Percentiles rank a stretch among this genome's conserved stretches.
These are phyloP conservation scores for Sphaerostilbella broomeana DNA, from an alignment of 2,329 filamentous ascomycete genomes.

Conservation along the genomic window DNA sequence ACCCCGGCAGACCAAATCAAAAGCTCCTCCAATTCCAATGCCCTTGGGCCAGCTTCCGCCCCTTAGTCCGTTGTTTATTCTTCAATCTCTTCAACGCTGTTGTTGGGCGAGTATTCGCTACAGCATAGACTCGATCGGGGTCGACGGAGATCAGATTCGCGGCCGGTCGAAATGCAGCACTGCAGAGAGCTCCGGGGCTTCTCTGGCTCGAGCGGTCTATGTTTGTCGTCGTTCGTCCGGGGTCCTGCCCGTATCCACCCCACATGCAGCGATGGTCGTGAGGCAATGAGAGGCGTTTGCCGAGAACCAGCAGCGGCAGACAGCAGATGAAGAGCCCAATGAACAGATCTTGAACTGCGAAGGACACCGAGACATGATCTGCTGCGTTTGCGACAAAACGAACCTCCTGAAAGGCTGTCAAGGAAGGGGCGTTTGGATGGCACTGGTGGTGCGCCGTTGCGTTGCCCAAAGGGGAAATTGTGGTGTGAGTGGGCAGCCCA, in stretches of 20 bases:
- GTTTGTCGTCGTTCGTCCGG: conserved; percentile 1
- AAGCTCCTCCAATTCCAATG: not conserved
- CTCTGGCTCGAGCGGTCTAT: conserved; percentile 13
- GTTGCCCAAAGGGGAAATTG: conserved; percentile 13
- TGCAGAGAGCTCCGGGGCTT: conserved; percentile 4
- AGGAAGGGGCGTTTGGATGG: conserved; percentile 5
- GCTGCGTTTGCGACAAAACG: conserved; percentile 18
- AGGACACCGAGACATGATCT: conserved; percentile 34
- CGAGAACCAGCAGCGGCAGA: conserved; percentile 9
- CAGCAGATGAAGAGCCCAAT: conserved; percentile 11
- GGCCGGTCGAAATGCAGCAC: not conserved
- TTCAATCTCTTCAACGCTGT: too few species aligned
- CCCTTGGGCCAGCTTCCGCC: conserved; percentile 1
- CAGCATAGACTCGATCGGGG: not conserved
- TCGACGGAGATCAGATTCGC: not conserved
- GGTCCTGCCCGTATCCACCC: conserved; percentile 6
- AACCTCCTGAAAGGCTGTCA: conserved; percentile 9
- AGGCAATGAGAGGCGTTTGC: conserved; percentile 6
- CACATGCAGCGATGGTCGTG: conserved; percentile 7
- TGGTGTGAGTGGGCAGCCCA: conserved; percentile 10
- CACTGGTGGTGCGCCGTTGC: conserved; percentile 8
- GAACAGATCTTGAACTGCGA: conserved; percentile 8
- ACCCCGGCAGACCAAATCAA: not conserved
- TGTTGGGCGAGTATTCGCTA: not conserved
- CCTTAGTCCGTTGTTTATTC: too few species aligned